Conservation (phyloP, 2,329 filamentous ascomycete genomes). For the Thielaviopsis punctulata region DNA sequence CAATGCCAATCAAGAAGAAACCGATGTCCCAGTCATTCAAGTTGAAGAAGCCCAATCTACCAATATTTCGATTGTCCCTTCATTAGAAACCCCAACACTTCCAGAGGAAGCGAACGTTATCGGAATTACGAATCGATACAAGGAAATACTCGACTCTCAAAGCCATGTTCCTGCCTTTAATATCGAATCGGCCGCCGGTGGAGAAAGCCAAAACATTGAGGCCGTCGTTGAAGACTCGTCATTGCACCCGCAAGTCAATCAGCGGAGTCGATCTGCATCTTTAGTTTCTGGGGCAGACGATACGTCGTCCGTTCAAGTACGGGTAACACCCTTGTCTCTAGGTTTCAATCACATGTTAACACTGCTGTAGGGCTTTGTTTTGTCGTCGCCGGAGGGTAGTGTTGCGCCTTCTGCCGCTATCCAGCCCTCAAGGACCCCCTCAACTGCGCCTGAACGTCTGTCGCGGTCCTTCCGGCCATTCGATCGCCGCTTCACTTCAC, state of each 20-base stretch:
- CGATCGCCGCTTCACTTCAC: slow-evolving; percentile 83
- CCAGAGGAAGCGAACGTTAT: slow-evolving; percentile 19
- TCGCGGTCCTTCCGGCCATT: slow-evolving; percentile 68
- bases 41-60: not conserved
- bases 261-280: slow-evolving; percentile 51
- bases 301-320: slow-evolving; percentile 65
- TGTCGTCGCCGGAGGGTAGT: slow-evolving; percentile 57
- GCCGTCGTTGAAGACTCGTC: not conserved
- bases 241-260: slow-evolving; percentile 25
- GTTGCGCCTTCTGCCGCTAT: slow-evolving; percentile 52
- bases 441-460: slow-evolving; percentile 37
- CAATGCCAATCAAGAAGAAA: not conserved
- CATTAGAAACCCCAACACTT: slow-evolving; percentile 24
- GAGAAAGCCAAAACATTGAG: not conserved
- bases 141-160: not conserved
- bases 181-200: not conserved
- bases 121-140: not conserved
- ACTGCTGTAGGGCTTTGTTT: slow-evolving; percentile 33
- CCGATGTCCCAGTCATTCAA: not conserved
- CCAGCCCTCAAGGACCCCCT: slow-evolving; percentile 40
- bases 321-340: too few relatives aligned
- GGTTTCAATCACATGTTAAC: not conserved
- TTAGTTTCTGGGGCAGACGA: slow-evolving; percentile 63
- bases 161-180: not conserved
- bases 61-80: not conserved